A percentile compares a stretch with the other conserved stretches of the same genome.
Evolutionary conservation across 805 yeast species (phyloP).

Genomic region (Starmerella stellata): DNA sequence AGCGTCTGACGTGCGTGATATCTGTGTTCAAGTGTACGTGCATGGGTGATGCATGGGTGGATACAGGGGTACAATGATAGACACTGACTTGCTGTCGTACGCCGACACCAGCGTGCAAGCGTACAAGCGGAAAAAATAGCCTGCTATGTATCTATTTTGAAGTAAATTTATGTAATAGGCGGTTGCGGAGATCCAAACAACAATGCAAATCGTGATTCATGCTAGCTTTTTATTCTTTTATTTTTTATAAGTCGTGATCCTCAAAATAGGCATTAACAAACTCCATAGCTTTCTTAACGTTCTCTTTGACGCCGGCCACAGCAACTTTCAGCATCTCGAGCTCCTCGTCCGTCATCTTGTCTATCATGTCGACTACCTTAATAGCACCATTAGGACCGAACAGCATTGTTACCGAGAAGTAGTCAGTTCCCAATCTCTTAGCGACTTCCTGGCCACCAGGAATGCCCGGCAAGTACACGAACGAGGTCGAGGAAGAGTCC

Average conservation of each 20-base stretch:
- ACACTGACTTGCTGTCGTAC: too few relatives aligned
- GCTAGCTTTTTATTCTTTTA: too few relatives aligned
- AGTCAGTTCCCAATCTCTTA: constrained; percentile 55
- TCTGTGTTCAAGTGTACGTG: too few relatives aligned
- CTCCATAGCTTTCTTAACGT: constrained; percentile 83
- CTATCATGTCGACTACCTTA: constrained; percentile 43
- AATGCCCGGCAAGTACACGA: constrained; percentile 25
- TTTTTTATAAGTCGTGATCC: background rate
- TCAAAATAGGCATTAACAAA: constrained; percentile 34
- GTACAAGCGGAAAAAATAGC: too few relatives aligned
- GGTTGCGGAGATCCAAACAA: too few relatives aligned
- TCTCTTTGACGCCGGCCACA: constrained; percentile 74
- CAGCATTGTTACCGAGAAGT: constrained; percentile 57
- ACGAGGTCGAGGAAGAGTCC: constrained; percentile 31
- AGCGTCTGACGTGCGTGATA: too few relatives aligned
- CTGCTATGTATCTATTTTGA: too few relatives aligned
- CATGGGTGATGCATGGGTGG: too few relatives aligned
- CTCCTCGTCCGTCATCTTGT: constrained; percentile 58
- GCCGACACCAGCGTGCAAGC: too few relatives aligned
- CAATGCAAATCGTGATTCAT: too few relatives aligned
- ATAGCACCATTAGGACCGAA: constrained; percentile 59
- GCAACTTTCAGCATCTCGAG: constrained; percentile 66
- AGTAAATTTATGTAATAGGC: too few relatives aligned
- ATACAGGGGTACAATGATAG: too few relatives aligned
- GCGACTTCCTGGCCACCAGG: constrained; percentile 42